Evolutionary conservation across 768 basidiomycete species (phyloP), one percentile per base, ranked within the genome.

Genomic region (Lactarius sanguifluus): DNA sequence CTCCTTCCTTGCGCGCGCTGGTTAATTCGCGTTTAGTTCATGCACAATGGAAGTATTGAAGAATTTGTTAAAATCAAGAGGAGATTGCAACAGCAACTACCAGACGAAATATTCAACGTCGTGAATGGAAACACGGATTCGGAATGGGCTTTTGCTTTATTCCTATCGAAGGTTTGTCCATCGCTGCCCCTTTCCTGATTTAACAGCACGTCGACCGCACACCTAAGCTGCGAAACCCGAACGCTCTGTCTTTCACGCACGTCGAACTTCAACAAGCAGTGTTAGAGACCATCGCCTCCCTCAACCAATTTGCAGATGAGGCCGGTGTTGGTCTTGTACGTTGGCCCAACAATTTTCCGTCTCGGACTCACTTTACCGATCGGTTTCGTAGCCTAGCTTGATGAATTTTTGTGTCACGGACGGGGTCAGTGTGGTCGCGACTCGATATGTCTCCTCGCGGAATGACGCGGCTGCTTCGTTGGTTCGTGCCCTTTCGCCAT

Each of bases 121-220:
- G 94, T 96, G 1, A 88, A 91, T 64, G 97, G 97, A 62, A 96
- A 98, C 73, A 98, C 97, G 90, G 96, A 99, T 77, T 96, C 94
- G 4, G 96, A 99, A 81, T 98, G 96, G 95, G 90, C 93, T 6
- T 99, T 98, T 74, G 95, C 92, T 9, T 78, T 96, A 59, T 91
- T 96, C 75, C 77, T 98, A 36, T 92, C 95, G 3, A 91, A 89
- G 80, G 92, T 86, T 68, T 40, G 69, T 60, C 36, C 15, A 32
- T 55, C n/a, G 43, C 25, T 4, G 15, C 23, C 55, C 20, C 25
- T 23, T 40, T 23, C n/a, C 56, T 4, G 18, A 41, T 1, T 1
- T 9, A 25, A 43, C n/a, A 52, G 10, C 16, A 30, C 20, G 52
- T 58, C 45, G 25, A 64, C 18, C 40, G 34, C 40, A 28, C 15